A percentile compares a stretch with the other conserved stretches of the same genome.
phyloP scores from a whole-genome alignment of 2,329 filamentous ascomycete species.

The Fulvia fulva region DNA sequence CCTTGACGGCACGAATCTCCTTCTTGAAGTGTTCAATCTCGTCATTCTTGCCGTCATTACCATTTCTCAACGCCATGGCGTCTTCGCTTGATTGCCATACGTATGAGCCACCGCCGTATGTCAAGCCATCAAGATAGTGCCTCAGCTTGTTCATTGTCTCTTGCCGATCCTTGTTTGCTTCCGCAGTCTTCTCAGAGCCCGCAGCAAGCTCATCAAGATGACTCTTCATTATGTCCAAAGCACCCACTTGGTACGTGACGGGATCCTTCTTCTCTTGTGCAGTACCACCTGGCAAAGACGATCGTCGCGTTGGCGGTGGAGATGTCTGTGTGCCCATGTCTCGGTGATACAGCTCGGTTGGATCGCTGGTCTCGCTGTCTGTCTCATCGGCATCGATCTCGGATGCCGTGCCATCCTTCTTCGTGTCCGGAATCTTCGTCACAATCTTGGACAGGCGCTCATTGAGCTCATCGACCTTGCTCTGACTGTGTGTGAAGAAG shows the following conservation, averaged over 20 bases:
- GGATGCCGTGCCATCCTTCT: constrained; percentile 23
- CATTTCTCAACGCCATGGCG: constrained; percentile 31
- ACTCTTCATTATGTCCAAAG: constrained; percentile 48
- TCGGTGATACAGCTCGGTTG: constrained; percentile 75
- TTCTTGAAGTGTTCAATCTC: constrained; percentile 70
- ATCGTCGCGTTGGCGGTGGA: constrained; percentile 43
- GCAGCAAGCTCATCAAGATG: constrained; percentile 49
- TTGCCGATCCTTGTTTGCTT: constrained; percentile 52
- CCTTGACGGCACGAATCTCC: constrained; percentile 75
- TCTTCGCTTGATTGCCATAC: constrained; percentile 32
- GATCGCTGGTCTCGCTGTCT: constrained; percentile 55
- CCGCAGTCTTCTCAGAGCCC: constrained; percentile 49
- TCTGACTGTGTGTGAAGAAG: constrained; percentile 49
- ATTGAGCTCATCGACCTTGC: constrained; percentile 54
- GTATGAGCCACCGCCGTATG: constrained; percentile 37
- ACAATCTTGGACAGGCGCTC: constrained; percentile 44
- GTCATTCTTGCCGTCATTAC: constrained; percentile 43
- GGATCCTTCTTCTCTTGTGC: constrained; percentile 22
- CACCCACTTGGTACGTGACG: constrained; percentile 24
- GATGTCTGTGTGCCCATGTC: constrained; percentile 78
- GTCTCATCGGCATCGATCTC: constrained; percentile 44
- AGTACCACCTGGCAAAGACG: constrained; percentile 24
- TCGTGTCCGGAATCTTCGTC: constrained; percentile 24
- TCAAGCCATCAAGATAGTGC: constrained; percentile 62
- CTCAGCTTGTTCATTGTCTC: constrained; percentile 51